A percentile compares a stretch with the other conserved stretches of the same genome.
Conservation (phyloP, 495 filamentous ascomycete genomes). For the Talaromyces ruber region DNA sequence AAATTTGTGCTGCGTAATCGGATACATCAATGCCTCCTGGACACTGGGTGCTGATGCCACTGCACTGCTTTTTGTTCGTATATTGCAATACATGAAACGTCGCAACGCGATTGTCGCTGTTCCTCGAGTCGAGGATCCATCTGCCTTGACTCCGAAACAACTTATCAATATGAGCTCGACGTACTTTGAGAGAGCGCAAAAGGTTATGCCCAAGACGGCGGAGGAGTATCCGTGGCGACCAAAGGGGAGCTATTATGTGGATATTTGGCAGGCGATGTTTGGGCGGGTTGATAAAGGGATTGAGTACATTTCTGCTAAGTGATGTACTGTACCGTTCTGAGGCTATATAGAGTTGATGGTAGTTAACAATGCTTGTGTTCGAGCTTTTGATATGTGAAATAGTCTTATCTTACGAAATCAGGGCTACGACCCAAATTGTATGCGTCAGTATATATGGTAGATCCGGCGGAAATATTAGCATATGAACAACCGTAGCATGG, state of each 20-base stretch:
- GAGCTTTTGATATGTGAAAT: neutral
- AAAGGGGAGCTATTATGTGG: constrained; percentile 4
- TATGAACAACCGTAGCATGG: neutral
- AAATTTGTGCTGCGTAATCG: constrained; percentile 47
- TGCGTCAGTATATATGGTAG: neutral
- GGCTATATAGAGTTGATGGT: neutral
- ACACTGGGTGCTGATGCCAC: constrained; percentile 51
- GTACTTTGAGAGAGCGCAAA: constrained; percentile 1
- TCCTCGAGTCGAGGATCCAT: constrained; percentile 14
- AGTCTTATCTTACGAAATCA: neutral
- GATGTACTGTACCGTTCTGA: neutral
- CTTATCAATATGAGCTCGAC: constrained; percentile 7
- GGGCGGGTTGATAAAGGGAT: constrained; percentile 5
- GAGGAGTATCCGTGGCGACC: constrained; percentile 6
- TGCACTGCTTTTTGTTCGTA: constrained; percentile 34
- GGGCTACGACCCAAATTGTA: neutral
- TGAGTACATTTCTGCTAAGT: constrained; percentile 5
- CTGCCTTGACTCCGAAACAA: constrained; percentile 18
- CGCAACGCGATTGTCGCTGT: constrained; percentile 22
- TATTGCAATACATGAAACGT: constrained; percentile 32
- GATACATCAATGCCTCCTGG: constrained; percentile 52
- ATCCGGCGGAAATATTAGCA: neutral
- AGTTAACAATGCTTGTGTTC: too few species aligned
- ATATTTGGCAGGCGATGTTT: constrained; percentile 6
- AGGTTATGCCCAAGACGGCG: constrained; percentile 5